phyloP scores from a whole-genome alignment of 2,329 filamentous ascomycete species.

The Aureobasidium pullulans region DNA sequence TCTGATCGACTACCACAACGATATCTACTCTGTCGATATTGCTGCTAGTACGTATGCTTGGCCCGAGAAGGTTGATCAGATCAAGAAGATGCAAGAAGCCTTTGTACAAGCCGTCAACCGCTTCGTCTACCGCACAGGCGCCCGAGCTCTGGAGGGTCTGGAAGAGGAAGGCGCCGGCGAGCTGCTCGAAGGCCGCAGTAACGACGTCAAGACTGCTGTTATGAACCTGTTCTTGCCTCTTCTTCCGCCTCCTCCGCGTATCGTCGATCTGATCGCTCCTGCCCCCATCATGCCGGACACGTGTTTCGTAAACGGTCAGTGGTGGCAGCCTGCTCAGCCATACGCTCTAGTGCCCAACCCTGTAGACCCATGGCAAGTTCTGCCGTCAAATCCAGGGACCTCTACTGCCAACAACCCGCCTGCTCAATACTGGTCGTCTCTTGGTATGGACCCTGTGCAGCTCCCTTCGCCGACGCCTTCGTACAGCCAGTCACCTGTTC shows the following conservation, averaged over 20 bases:
- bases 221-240: conserved; percentile 77
- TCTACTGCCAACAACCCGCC: conserved; percentile 63
- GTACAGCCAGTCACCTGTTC: conserved; percentile 72
- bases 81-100: conserved; percentile 95
- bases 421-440: conserved; percentile 68
- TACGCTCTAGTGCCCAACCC: conserved; percentile 54
- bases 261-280: conserved; percentile 83
- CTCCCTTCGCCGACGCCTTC: conserved; percentile 72
- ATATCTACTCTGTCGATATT: conserved; percentile 85
- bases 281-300: conserved; percentile 81
- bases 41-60: conserved; percentile 87
- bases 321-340: conserved; percentile 69
- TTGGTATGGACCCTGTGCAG: conserved; percentile 64
- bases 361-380: conserved; percentile 82
- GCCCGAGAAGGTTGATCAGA: conserved; percentile 91
- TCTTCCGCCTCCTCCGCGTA: conserved; percentile 77
- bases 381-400: conserved; percentile 80
- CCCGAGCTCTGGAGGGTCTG: conserved; percentile 82
- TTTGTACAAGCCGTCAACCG: conserved; percentile 96
- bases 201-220: conserved; percentile 86
- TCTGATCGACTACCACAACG: conserved; percentile 92
- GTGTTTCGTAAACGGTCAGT: conserved; percentile 55
- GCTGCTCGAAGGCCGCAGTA: conserved; percentile 80
- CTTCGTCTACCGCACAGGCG: conserved; percentile 88
- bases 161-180: conserved; percentile 96